A percentile compares a stretch with the other conserved stretches of the same genome.
Evolutionary conservation across 2,329 filamentous ascomycete species (phyloP).

Genomic region (Fusarium penzigii): DNA sequence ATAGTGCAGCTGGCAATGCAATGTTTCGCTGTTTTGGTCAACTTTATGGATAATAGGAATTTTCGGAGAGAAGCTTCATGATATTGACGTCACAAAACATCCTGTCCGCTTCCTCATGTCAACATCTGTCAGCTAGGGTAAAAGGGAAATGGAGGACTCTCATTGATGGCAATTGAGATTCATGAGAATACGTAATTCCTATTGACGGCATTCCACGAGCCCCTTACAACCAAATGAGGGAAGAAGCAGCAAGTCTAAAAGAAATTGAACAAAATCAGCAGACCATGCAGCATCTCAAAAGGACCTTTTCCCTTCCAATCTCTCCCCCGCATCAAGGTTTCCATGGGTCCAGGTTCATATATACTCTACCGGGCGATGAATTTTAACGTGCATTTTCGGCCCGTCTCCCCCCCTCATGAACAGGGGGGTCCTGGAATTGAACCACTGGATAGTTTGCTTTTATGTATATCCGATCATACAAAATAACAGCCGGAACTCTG

Average conservation of each 20-base stretch:
- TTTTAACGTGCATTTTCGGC: not conserved
- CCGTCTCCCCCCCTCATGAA: not conserved
- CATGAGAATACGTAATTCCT: not conserved
- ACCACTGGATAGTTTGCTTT: too few relatives aligned
- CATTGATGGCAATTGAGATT: not conserved
- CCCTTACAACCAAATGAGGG: not conserved
- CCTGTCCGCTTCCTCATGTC: too few relatives aligned
- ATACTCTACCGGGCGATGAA: too few relatives aligned
- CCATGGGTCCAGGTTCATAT: too few relatives aligned
- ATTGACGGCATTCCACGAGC: not conserved
- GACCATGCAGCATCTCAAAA: not conserved
- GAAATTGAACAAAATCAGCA: not conserved
- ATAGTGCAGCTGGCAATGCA: too few relatives aligned
- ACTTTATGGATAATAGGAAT: too few relatives aligned
- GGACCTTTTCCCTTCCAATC: not conserved
- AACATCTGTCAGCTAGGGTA: too few relatives aligned
- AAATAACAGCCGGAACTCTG: not conserved
- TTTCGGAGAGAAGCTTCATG: too few relatives aligned
- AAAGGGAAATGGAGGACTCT: too few relatives aligned
- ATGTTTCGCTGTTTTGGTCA: too few relatives aligned
- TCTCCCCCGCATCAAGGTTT: too few relatives aligned
- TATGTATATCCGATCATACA: not conserved
- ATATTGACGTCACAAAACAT: too few relatives aligned
- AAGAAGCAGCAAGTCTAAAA: not conserved
- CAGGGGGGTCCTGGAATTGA: not conserved